Conservation (phyloP, 805 yeast species). For the Candida stauntonica region DNA sequence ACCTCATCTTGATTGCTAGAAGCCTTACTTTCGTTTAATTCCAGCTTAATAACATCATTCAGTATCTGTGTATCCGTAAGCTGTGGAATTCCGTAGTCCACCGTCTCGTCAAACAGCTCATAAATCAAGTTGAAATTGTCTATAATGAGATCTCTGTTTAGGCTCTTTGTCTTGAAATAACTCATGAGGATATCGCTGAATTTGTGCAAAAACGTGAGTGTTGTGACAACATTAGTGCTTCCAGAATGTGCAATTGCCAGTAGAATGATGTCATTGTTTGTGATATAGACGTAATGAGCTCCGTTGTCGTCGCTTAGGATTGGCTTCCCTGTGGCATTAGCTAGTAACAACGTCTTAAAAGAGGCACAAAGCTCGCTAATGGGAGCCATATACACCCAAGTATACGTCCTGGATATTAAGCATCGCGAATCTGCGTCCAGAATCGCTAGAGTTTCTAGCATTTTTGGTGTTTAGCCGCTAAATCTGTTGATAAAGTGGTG, state of each 20-base stretch:
- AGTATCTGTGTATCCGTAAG: conserved; percentile 74
- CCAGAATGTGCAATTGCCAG: conserved; percentile 24
- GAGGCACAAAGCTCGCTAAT: conserved; percentile 45
- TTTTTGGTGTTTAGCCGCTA: too few species aligned
- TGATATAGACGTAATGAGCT: conserved; percentile 49
- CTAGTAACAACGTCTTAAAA: conserved; percentile 39
- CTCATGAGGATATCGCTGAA: conserved; percentile 40
- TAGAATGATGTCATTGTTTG: conserved; percentile 42
- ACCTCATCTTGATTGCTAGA: conserved; percentile 1
- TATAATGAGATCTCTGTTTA: conserved; percentile 55
- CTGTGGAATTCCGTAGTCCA: conserved; percentile 87
- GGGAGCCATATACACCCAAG: conserved; percentile 57
- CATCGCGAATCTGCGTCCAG: conserved; percentile 67
- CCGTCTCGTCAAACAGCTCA: conserved; percentile 84
- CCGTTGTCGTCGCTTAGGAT: conserved; percentile 36
- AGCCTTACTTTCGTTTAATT: conserved; percentile 26
- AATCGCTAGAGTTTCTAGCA: conserved; percentile 40
- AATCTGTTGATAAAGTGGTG: too few species aligned
- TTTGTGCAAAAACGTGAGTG: conserved; percentile 50
- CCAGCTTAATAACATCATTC: conserved; percentile 70
- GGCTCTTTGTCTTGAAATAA: conserved; percentile 36
- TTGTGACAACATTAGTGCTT: conserved; percentile 49
- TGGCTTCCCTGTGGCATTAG: conserved; percentile 33
- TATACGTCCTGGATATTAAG: conserved; percentile 62
- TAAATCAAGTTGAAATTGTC: conserved; percentile 74